Base-by-base conservation (phyloP, 1,284 basidiomycete genomes). In the Irpex rosettiformis region DNA sequence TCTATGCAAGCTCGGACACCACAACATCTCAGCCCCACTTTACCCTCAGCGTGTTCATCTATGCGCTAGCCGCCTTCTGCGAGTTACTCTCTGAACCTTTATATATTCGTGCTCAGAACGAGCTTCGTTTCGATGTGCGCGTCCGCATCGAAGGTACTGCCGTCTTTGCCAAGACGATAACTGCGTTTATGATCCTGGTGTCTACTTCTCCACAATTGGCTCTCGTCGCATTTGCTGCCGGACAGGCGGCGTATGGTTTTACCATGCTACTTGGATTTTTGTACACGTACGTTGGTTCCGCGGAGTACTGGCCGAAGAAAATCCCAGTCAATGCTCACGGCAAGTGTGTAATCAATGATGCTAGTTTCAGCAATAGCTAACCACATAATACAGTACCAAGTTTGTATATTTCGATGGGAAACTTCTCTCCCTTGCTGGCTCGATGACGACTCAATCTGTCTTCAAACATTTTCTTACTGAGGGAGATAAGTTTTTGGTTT, bases 381-480 rank as follows among this genome's bases (percentile, higher is more conserved):
- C 53, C 61, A 61, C 61, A 57, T 13, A 3, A 47, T 37, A 4
- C 49, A 66, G 69, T 56, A 66, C 58, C n/a, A 62, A 65, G 53
- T 60, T 60, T 22, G 54, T 66, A 18, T 69, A 69, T 29, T 85
- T 89, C 64, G 85, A 91, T 62, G 67, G 72, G 3, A 68, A 75
- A 25, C 67, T 81, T 22, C 71, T 91, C 18, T 74, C 75, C 29
- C 78, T 96, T 1, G 87, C 90, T 0, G 72, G 82, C 56, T 92
- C 89, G 0, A 93, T 98, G 83, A 93, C 90, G 3, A 80, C 77
- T 4, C 95, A 98, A 71, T 93, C 91, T 1, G 66, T 97, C 2
- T 79, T 98, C 65, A 99, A 99, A 71, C 96, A 99, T 69, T 81
- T 96, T 62, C 77, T 99, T 28, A 98, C 96, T 0, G 97, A 99